These are phyloP conservation scores for Trametes elegans DNA, from an alignment of 768 basidiomycete species.

Conservation along the genomic window DNA sequence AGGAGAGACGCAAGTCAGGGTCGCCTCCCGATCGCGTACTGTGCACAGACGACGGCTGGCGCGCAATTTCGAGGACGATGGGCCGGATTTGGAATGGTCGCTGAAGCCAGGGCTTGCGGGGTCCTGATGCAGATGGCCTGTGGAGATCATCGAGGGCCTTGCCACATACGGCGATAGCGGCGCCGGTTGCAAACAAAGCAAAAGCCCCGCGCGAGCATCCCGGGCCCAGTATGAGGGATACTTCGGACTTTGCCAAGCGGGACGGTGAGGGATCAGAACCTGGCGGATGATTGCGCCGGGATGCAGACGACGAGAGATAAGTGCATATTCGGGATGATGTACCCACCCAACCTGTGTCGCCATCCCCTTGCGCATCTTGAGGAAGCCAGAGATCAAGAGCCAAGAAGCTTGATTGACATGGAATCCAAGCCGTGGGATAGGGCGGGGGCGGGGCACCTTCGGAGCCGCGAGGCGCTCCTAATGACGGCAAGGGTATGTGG, in stretches of 20 bases:
- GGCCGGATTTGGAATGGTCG: slow-evolving; percentile 12
- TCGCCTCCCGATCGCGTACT: neutral
- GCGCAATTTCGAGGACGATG: slow-evolving; percentile 12
- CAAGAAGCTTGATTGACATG: neutral
- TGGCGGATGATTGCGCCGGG: neutral
- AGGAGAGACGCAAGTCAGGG: neutral
- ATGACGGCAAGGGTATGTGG: neutral
- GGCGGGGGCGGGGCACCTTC: slow-evolving; percentile 3
- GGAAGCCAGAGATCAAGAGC: neutral
- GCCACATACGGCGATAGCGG: slow-evolving; percentile 11
- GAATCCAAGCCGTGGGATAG: neutral
- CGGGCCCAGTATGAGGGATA: slow-evolving; percentile 7
- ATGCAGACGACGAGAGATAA: neutral
- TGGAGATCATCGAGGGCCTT: slow-evolving; percentile 3
- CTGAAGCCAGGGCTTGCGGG: neutral
- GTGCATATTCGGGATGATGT: neutral
- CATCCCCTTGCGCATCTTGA: neutral
- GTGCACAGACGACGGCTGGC: neutral
- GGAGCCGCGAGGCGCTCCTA: slow-evolving; percentile 10
- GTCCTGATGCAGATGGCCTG: neutral
- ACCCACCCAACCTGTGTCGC: neutral
- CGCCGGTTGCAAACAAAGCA: neutral
- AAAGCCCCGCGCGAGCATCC: neutral
- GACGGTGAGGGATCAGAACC: neutral
- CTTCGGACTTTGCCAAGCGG: slow-evolving; percentile 11